phyloP scores from a whole-genome alignment of 768 basidiomycete species.

The Brasilioporus rufonigricans region DNA sequence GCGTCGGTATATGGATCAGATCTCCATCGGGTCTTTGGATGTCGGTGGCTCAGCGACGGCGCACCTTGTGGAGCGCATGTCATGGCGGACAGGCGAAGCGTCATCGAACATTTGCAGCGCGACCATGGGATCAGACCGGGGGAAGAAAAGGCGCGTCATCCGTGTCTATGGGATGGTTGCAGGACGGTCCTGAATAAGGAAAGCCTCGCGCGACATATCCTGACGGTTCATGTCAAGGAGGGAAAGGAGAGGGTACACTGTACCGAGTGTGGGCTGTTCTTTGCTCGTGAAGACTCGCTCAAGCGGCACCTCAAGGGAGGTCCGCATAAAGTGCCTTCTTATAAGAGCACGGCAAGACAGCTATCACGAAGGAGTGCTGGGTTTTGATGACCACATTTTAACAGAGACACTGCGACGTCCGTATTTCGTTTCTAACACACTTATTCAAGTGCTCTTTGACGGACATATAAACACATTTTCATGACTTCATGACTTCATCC shows the following conservation, averaged over 20 bases:
- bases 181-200: slow-evolving; percentile 24
- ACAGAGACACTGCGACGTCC: background rate
- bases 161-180: slow-evolving; percentile 24
- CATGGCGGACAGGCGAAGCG: slow-evolving; percentile 10
- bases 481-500: background rate
- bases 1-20: background rate
- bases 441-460: background rate
- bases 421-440: too few relatives aligned
- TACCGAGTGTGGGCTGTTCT: slow-evolving; percentile 10
- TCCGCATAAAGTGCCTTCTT: slow-evolving; percentile 4
- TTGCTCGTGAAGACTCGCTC: slow-evolving; percentile 32
- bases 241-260: slow-evolving; percentile 16
- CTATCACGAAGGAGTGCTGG: background rate
- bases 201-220: slow-evolving; percentile 27
- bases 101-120: slow-evolving; percentile 17
- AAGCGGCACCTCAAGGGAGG: slow-evolving; percentile 23
- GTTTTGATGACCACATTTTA: background rate
- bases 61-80: background rate
- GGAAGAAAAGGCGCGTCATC: slow-evolving; percentile 13
- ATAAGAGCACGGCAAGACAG: background rate
- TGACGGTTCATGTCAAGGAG: slow-evolving; percentile 25
- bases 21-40: background rate
- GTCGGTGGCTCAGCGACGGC: slow-evolving; percentile 13
- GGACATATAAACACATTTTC: background rate
- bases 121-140: slow-evolving; percentile 14